A percentile compares a stretch with the other conserved stretches of the same genome.
Conservation (phyloP, 108 stramenopile species). For the Mayamaea pseudoterrestris region DNA sequence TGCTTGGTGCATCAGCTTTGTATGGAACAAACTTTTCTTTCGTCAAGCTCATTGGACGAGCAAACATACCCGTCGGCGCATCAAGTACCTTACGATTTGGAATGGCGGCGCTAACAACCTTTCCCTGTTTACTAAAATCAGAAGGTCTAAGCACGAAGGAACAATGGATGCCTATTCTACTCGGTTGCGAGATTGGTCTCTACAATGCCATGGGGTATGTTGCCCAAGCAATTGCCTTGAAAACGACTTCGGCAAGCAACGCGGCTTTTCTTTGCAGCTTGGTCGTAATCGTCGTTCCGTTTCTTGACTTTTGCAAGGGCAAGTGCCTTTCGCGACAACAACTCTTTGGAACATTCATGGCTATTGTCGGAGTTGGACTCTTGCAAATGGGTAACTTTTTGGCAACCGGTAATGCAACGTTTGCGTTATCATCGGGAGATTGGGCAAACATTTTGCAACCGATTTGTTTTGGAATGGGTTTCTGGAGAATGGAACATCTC, state of each 20-base stretch:
- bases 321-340: conserved; percentile 37
- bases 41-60: conserved; percentile 49
- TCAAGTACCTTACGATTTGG: conserved; percentile 57
- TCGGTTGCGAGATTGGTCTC: conserved; percentile 80
- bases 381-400: conserved; percentile 44
- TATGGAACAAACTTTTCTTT: conserved; percentile 81
- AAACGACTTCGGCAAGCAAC: conserved; percentile 68
- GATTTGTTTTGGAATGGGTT: conserved; percentile 77
- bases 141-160: neutral
- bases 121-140: conserved; percentile 31
- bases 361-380: conserved; percentile 73
- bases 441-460: conserved; percentile 62
- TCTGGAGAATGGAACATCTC: conserved; percentile 57
- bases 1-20: conserved; percentile 47
- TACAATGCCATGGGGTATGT: conserved; percentile 79
- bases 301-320: conserved; percentile 53
- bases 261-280: conserved; percentile 87
- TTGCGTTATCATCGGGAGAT: conserved; percentile 31
- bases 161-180: conserved; percentile 3
- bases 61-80: conserved; percentile 35
- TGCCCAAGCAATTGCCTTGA: conserved; percentile 78
- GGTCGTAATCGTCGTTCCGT: conserved; percentile 82
- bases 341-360: conserved; percentile 48
- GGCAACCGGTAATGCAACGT: neutral
- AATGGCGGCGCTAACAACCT: conserved; percentile 49